A percentile compares a stretch with the other conserved stretches of the same genome.
Evolutionary conservation across 441 rosid species (phyloP).

Genomic region (Geranium incanum): DNA sequence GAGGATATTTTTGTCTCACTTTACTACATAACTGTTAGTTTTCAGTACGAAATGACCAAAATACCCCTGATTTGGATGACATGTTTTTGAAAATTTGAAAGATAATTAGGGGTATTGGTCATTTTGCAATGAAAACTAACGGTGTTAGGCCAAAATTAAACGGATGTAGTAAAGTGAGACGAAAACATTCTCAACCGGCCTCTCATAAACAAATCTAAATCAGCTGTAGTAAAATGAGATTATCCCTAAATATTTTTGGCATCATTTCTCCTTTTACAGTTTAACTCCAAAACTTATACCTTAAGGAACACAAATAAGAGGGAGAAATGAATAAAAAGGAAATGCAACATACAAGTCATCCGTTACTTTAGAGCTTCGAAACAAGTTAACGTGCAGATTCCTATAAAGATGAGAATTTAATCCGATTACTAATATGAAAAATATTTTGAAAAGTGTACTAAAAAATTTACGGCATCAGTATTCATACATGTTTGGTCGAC

Average conservation of each 20-base stretch:
- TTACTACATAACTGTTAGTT: no score
- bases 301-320: background rate
- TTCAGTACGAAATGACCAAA: no score
- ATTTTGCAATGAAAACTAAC: no score
- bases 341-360: conserved; percentile 42
- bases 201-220: no score
- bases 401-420: conserved; percentile 27
- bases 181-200: no score
- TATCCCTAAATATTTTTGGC: background rate
- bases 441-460: background rate
- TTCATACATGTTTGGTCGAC: conserved; percentile 54
- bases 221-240: no score
- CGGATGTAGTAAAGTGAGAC: no score
- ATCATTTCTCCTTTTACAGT: background rate
- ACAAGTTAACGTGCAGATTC: conserved; percentile 77
- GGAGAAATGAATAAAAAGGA: background rate
- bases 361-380: conserved; percentile 38
- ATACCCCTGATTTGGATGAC: no score
- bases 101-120: no score
- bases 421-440: conserved; percentile 14
- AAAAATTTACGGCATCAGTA: conserved; percentile 5
- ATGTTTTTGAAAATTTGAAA: no score
- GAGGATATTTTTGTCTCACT: no score
- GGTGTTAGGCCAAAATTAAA: no score
- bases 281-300: background rate